Percentiles rank a stretch among this genome's conserved stretches.
Conservation (phyloP, 371 early-diverging fungal genomes). For the Apophysomyces ossiformis region DNA sequence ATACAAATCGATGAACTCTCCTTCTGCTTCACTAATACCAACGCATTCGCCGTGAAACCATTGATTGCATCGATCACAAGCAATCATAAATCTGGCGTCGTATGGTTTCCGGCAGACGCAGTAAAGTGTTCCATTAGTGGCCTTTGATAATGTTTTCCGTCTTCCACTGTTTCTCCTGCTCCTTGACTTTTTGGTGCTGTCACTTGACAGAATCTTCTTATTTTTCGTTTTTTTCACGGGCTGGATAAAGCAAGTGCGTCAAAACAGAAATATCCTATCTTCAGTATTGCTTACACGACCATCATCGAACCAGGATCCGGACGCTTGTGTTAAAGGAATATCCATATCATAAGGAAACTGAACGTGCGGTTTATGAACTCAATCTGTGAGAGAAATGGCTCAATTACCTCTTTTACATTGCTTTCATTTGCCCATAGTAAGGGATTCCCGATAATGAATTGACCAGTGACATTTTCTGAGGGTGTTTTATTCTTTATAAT, state of each 20-base stretch:
- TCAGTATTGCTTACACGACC: neutral
- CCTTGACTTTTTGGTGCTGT: neutral
- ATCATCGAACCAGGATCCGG: slow-evolving; percentile 2
- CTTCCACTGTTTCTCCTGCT: slow-evolving; percentile 18
- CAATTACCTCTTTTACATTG: slow-evolving; percentile 18
- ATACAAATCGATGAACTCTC: slow-evolving; percentile 61
- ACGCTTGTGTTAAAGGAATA: neutral
- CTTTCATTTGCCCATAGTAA: slow-evolving; percentile 19
- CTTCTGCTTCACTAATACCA: slow-evolving; percentile 60
- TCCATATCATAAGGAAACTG: neutral
- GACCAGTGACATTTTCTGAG: slow-evolving; percentile 15
- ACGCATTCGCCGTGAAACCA: slow-evolving; percentile 76
- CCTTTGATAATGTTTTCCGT: neutral
- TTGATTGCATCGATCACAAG: slow-evolving; percentile 66
- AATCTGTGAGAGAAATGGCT: neutral
- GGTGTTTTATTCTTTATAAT: slow-evolving; percentile 26
- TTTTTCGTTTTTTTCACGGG: neutral
- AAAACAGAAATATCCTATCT: neutral
- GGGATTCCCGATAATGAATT: slow-evolving; percentile 20
- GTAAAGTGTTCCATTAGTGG: slow-evolving; percentile 33
- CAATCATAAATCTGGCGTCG: slow-evolving; percentile 67
- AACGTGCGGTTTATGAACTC: neutral
- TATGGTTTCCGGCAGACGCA: slow-evolving; percentile 63
- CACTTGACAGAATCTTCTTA: neutral
- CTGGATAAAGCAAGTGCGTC: neutral